These are phyloP conservation scores for Hypomyces perniciosus DNA, from an alignment of 2,329 filamentous ascomycete species.

Conservation along the genomic window DNA sequence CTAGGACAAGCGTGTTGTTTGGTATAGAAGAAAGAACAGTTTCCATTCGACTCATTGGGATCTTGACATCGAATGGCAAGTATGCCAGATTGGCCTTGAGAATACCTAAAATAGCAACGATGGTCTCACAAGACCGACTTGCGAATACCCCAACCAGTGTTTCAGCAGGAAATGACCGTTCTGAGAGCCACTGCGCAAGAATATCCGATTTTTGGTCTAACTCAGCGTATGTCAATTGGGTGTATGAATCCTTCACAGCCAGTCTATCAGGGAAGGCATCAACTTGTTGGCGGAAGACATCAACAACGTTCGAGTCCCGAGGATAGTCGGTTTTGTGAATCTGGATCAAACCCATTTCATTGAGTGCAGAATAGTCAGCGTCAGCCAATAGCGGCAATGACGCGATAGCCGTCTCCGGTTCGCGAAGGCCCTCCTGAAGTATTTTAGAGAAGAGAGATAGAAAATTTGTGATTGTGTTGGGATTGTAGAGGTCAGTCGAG, in stretches of 20 bases:
- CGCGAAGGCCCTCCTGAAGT: slow-evolving; percentile 11
- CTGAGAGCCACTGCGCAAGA: slow-evolving; percentile 8
- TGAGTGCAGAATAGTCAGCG: not conserved
- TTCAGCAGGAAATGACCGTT: slow-evolving; percentile 11
- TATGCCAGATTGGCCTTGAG: not conserved
- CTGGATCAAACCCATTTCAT: not conserved
- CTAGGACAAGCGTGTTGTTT: not conserved
- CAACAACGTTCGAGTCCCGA: slow-evolving; percentile 17
- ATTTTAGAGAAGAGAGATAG: slow-evolving; percentile 15
- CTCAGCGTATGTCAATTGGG: slow-evolving; percentile 18
- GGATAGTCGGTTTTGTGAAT: slow-evolving; percentile 11
- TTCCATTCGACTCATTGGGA: not conserved
- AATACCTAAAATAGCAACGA: slow-evolving; percentile 22
- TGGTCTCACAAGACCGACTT: slow-evolving; percentile 19
- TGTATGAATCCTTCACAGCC: slow-evolving; percentile 16
- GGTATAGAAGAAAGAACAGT: not conserved
- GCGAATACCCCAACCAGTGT: slow-evolving; percentile 17
- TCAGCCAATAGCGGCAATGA: not conserved
- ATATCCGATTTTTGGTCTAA: slow-evolving; percentile 16
- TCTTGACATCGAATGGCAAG: not conserved
- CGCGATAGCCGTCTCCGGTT: slow-evolving; percentile 1
- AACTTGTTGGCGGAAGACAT: slow-evolving; percentile 18
- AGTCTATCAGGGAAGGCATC: slow-evolving; percentile 5
- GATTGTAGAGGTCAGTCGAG: slow-evolving; percentile 16
- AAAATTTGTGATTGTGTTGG: slow-evolving; percentile 15